Evolutionary conservation across 2,329 filamentous ascomycete genomes (phyloP), one percentile per base, ranked within the genome.

Genomic region (Tricladium varicosporioides): DNA sequence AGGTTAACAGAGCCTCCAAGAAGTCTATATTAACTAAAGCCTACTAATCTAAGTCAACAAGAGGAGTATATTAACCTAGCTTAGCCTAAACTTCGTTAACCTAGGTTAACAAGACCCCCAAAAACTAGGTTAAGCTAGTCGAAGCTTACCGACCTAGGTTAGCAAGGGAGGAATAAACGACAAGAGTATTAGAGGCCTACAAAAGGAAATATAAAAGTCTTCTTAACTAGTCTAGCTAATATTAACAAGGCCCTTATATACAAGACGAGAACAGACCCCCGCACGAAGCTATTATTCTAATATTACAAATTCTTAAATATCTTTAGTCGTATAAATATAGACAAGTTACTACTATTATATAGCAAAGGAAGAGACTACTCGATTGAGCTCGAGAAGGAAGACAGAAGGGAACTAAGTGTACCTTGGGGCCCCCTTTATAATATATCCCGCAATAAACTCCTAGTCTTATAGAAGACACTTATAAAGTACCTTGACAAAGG

Each of bases 401-500:
- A 54, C 27, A 16, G 46, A 8, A 54, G 40, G 22, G 40, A 40
- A 5, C 19, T 14, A n/a, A 19, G 14, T 44, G 27, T 50, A 5
- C 45, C 40, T 7, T 59, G 46, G 45, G 44, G 53, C 2, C 54
- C 46, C 1, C 22, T 60, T 2, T 62, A 62, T 44, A 56, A 48
- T 31, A 60, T 61, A 22, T 57, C 32, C 16, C 5, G 18, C 18
- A 47, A 59, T 11, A 14, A 61, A 18, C 43, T 61, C 5, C n/a
- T 60, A 36, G 42, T 63, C 15, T 18, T 60, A 10, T 15, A 31
- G 5, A 60, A 60, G 42, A 55, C 45, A 11, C 32, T 60, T n/a
- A 57, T 9, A 36, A 27, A 56, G 2, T 22, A 22, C n/a, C 48
- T 63, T 10, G 46, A 60, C 31, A 62, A 62, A 19, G 33, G 45